Evolutionary conservation across 768 basidiomycete species (phyloP).

Genomic region (Mycena rebaudengoi): DNA sequence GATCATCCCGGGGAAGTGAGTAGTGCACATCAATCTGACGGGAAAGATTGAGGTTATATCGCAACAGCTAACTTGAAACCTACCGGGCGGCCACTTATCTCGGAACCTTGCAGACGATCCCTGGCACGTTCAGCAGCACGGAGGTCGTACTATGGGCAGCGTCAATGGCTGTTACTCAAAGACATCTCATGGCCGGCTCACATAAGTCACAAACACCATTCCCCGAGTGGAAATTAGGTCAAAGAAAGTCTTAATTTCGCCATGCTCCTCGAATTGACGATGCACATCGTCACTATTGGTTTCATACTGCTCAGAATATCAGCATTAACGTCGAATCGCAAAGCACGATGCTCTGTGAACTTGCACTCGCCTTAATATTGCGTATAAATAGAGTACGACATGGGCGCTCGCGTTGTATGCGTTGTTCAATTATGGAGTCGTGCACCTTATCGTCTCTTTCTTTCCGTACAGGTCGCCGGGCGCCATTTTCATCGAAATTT

Average conservation of each 20-base stretch:
- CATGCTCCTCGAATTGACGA: slow-evolving; percentile 88
- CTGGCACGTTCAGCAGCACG: slow-evolving; percentile 93
- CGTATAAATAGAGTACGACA: slow-evolving; percentile 97
- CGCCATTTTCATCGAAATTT: slow-evolving; percentile 63
- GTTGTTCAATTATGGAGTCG: slow-evolving; percentile 92
- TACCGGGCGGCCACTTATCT: slow-evolving; percentile 89
- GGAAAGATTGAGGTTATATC: slow-evolving; percentile 15
- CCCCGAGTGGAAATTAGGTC: slow-evolving; percentile 93
- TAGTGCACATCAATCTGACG: slow-evolving; percentile 97
- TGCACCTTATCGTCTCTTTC: slow-evolving; percentile 91
- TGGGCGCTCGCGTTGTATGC: slow-evolving; percentile 91
- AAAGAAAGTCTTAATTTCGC: slow-evolving; percentile 97
- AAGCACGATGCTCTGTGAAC: too few species aligned
- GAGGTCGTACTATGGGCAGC: slow-evolving; percentile 76
- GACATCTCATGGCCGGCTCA: slow-evolving; percentile 55
- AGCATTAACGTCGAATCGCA: neutral
- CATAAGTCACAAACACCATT: slow-evolving; percentile 99
- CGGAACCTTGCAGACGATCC: slow-evolving; percentile 89
- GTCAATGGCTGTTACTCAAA: slow-evolving; percentile 23
- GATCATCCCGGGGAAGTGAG: slow-evolving; percentile 91
- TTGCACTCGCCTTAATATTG: slow-evolving; percentile 97
- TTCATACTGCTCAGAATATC: slow-evolving; percentile 70
- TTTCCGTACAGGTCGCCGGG: slow-evolving; percentile 64
- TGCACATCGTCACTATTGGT: slow-evolving; percentile 88
- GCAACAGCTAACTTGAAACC: slow-evolving; percentile 42